Evolutionary conservation across 2,329 filamentous ascomycete species (phyloP).

Genomic region (Fusarium drepaniforme): DNA sequence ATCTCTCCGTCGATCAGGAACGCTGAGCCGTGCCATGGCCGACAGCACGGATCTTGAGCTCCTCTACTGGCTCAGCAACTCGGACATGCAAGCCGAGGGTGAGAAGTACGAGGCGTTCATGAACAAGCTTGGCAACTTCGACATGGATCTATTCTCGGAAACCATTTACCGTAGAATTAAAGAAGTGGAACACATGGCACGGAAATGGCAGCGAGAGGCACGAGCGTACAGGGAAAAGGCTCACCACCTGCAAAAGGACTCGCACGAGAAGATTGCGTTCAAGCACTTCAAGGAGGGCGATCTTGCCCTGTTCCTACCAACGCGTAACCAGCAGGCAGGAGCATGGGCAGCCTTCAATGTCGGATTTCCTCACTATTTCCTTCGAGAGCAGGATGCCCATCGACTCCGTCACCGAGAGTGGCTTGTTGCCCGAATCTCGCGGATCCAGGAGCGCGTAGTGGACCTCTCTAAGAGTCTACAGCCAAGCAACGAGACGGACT

Average conservation of each 20-base stretch:
- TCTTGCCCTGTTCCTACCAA: slow-evolving; percentile 92
- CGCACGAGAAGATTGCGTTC: slow-evolving; percentile 96
- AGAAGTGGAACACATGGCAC: slow-evolving; percentile 91
- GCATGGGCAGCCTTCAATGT: slow-evolving; percentile 99
- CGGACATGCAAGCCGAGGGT: slow-evolving; percentile 74
- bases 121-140: slow-evolving; percentile 79
- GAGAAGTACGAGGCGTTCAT: slow-evolving; percentile 82
- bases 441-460: slow-evolving; percentile 92
- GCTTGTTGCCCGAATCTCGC: slow-evolving; percentile 94
- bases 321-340: slow-evolving; percentile 91
- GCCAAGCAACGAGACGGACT: slow-evolving; percentile 61
- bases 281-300: slow-evolving; percentile 97
- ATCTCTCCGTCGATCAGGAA: slow-evolving; percentile 66
- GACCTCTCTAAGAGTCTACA: slow-evolving; percentile 86
- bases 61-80: slow-evolving; percentile 84
- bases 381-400: slow-evolving; percentile 92
- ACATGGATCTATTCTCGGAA: slow-evolving; percentile 86
- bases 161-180: slow-evolving; percentile 90
- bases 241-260: slow-evolving; percentile 83
- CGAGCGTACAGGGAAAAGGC: slow-evolving; percentile 89
- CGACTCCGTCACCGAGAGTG: slow-evolving; percentile 88
- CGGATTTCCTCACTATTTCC: slow-evolving; percentile 95
- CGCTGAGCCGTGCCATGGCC: slow-evolving; percentile 65
- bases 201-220: slow-evolving; percentile 93
- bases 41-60: slow-evolving; percentile 78